Base-by-base conservation (phyloP, 1,284 basidiomycete species). In the Ustilago nuda region DNA sequence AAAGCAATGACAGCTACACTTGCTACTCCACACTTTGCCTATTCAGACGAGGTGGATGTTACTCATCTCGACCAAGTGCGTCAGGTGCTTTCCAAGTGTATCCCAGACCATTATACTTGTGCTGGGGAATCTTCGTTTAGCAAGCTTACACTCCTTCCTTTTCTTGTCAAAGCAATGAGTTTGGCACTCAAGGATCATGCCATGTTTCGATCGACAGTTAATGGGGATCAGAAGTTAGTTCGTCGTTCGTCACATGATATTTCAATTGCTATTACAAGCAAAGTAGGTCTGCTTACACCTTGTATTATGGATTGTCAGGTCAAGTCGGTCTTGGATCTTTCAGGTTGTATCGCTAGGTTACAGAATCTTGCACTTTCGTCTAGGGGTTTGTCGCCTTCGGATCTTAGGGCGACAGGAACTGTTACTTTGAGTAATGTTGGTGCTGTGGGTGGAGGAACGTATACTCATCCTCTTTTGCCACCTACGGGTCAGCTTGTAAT, bases 401-500 rank as follows among this genome's bases (percentile, higher is more conserved):
- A 74, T 32, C 43, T 71, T 37, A 61, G 61, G 48, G 32, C 60
- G 13, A 66, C 63, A 15, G 89, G 9, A 90, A 94, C 94, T 23
- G 85, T 97, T 43, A 95, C 92, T 3, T 90, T 98, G n/a, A 92
- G 91, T 43, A 95, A 95, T 75, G 76, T 83, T 7, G 82, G 82
- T 15, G 64, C 81, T 1, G 70, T 84, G 0, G 82, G 81, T 11
- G 79, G 79, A 4, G 80, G 80, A n/a, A 77, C 78, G 2, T 76
- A 74, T 46, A 76, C 76, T 7, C 71, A 77, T 35, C 82, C 82
- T 4, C 90, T 96, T 43, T 88, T 97, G 0, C 92, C 96, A 0
- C 92, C 92, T 0, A 94, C 94, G 0, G 94, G 94, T 0, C 94
- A 95, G 0, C 89, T 97, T 0, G 94, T 93, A 2, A 97, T 97